Evolutionary conservation across 139 green algal genomes (phyloP), one percentile per base, ranked within the genome.

Genomic region (Chlorella sp.): DNA sequence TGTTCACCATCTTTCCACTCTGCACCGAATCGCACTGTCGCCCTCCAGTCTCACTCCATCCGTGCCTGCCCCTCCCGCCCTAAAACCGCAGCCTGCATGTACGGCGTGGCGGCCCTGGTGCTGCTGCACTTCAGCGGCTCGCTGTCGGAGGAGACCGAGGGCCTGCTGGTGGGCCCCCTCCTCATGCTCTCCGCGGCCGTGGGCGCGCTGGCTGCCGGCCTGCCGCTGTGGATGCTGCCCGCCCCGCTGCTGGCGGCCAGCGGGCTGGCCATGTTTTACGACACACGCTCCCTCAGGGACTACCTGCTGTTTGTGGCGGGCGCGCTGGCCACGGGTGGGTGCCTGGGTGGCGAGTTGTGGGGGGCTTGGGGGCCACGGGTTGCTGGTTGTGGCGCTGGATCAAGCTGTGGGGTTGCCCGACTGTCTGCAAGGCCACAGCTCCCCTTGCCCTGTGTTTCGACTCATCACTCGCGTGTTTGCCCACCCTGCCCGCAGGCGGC

Each of bases 211-310:
- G 94, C 94, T 0, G 86, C 83, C 22, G 96, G 96, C 67, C 64
- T 98, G 72, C 94, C 95, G 3, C 85, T 97, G 26, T 84, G 78
- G 51, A 92, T 95, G 82, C 90, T 98, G 85, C 94, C 95, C 3
- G 94, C 94, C 8, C 95, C 97, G 20, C 91, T 98, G 84, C 80
- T 96, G 41, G 92, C 91, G 7, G 94, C 93, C 26, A 88, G 91
- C 1, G 97, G 95, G 11, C 84, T 99, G n/a, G 94, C 93, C 16
- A 90, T 98, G 65, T 98, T 94, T 85, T 96, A 95, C 79, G 93
- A 98, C 75, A 92, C 89, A 2, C 40, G 86, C 24, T 80, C 78
- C 68, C 60, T 98, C 43, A 77, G 89, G 14, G 91, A 98, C 89
- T 98, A 98, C 87, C 51, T 86, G 43, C 73, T 98, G 8, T 98